Evolutionary conservation across 805 yeast species (phyloP).

Genomic region (Candida broadrunensis): DNA sequence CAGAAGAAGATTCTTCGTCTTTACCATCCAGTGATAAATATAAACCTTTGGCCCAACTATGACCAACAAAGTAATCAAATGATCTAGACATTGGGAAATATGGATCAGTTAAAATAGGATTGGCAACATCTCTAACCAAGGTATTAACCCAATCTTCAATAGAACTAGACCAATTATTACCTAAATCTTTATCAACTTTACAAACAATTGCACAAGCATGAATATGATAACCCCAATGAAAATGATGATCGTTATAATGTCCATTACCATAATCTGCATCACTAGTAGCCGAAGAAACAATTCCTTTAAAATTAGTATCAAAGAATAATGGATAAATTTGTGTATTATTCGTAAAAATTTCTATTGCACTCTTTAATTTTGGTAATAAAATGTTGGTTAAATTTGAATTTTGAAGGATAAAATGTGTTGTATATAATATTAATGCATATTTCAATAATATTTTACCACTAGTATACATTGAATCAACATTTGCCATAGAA

Average conservation of each 20-base stretch:
- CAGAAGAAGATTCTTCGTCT: conserved; percentile 69
- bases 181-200: conserved; percentile 23
- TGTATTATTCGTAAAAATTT: conserved; percentile 13
- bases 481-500: conserved; percentile 11
- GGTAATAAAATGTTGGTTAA: conserved; percentile 12
- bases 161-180: conserved; percentile 49
- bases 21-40: conserved; percentile 63
- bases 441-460: conserved; percentile 19
- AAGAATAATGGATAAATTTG: conserved; percentile 22
- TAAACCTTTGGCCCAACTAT: conserved; percentile 73
- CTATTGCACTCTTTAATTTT: conserved; percentile 14
- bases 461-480: conserved; percentile 24
- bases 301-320: conserved; percentile 27
- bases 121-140: conserved; percentile 65
- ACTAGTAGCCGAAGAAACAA: conserved; percentile 20
- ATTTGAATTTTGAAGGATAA: conserved; percentile 15
- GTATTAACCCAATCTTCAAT: conserved; percentile 58
- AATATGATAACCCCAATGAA: conserved; percentile 27
- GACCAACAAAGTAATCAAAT: conserved; percentile 74
- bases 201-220: conserved; percentile 24
- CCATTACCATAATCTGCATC: conserved; percentile 26
- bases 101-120: conserved; percentile 50
- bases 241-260: conserved; percentile 32
- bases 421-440: conserved; percentile 16
- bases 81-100: conserved; percentile 63